Percentiles rank a stretch among this genome's conserved stretches.
Evolutionary conservation across 2,329 filamentous ascomycete species (phyloP).

Genomic region (Fusarium nelsonii): DNA sequence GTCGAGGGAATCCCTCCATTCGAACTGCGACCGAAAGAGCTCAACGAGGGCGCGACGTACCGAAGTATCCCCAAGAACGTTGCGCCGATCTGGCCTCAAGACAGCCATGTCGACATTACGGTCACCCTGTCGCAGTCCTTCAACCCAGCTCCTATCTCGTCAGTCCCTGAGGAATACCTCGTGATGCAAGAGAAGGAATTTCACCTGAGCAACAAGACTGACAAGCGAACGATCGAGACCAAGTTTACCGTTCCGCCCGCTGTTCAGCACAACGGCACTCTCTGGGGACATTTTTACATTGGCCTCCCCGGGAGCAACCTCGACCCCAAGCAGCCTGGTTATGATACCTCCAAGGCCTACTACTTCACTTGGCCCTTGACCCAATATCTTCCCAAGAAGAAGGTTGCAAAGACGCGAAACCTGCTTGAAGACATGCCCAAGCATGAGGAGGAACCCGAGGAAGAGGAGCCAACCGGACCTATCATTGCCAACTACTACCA

Average conservation of each 20-base stretch:
- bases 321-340: constrained; percentile 79
- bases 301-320: constrained; percentile 79
- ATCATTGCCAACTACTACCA: constrained; percentile 90
- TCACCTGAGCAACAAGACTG: constrained; percentile 80
- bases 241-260: constrained; percentile 80
- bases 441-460: constrained; percentile 59
- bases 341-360: constrained; percentile 81
- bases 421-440: constrained; percentile 71
- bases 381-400: constrained; percentile 92
- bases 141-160: constrained; percentile 74
- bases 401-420: constrained; percentile 87
- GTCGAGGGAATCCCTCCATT: constrained; percentile 72
- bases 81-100: constrained; percentile 87
- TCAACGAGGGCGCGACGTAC: constrained; percentile 72
- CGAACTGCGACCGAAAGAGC: constrained; percentile 69
- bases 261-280: constrained; percentile 91
- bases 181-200: constrained; percentile 86
- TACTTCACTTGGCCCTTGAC: constrained; percentile 89
- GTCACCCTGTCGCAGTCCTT: constrained; percentile 86
- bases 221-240: constrained; percentile 81
- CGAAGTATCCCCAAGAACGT: constrained; percentile 76
- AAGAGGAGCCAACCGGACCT: constrained; percentile 70
- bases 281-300: constrained; percentile 95
- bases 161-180: constrained; percentile 74
- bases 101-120: constrained; percentile 83